phyloP scores from a whole-genome alignment of 2,329 filamentous ascomycete species.

The Penicillium olsonii region DNA sequence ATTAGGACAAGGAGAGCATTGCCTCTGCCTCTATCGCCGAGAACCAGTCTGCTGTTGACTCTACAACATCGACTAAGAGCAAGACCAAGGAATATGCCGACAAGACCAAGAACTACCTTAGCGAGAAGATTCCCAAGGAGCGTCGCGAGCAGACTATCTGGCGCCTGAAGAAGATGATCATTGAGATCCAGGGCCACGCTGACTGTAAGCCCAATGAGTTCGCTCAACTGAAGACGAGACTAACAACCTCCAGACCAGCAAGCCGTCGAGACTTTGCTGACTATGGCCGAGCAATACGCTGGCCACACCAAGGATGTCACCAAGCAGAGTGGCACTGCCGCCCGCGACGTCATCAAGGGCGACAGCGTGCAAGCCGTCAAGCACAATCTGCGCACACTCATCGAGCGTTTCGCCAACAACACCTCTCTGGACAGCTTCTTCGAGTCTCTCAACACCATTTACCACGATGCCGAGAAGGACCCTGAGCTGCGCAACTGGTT shows the following conservation, averaged over 20 bases:
- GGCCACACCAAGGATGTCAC: slow-evolving; percentile 69
- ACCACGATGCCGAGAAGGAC: slow-evolving; percentile 82
- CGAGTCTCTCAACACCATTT: slow-evolving; percentile 80
- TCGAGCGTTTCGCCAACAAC: slow-evolving; percentile 94
- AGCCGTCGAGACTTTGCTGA: slow-evolving; percentile 84
- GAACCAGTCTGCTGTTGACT: slow-evolving; percentile 55
- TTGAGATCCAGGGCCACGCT: slow-evolving; percentile 92
- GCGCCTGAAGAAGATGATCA: slow-evolving; percentile 95
- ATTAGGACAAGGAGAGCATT: slow-evolving; percentile 56
- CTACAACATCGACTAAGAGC: slow-evolving; percentile 52
- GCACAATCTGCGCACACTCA: slow-evolving; percentile 76
- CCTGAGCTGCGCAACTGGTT: slow-evolving; percentile 90
- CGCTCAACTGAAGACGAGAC: neutral
- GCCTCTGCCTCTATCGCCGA: slow-evolving; percentile 46
- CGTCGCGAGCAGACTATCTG: slow-evolving; percentile 89
- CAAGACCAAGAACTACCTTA: slow-evolving; percentile 71
- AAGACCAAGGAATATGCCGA: slow-evolving; percentile 40
- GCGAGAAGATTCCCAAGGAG: slow-evolving; percentile 85
- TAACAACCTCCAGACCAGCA: slow-evolving; percentile 61
- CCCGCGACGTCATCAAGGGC: slow-evolving; percentile 70
- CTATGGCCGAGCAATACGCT: slow-evolving; percentile 81
- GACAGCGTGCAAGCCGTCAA: slow-evolving; percentile 70
- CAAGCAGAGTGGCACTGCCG: slow-evolving; percentile 64
- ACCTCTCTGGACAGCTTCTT: slow-evolving; percentile 87
- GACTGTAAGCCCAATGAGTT: slow-evolving; percentile 66